Base-by-base conservation (phyloP, 768 basidiomycete genomes). In the Dacryopinax primogenitus region DNA sequence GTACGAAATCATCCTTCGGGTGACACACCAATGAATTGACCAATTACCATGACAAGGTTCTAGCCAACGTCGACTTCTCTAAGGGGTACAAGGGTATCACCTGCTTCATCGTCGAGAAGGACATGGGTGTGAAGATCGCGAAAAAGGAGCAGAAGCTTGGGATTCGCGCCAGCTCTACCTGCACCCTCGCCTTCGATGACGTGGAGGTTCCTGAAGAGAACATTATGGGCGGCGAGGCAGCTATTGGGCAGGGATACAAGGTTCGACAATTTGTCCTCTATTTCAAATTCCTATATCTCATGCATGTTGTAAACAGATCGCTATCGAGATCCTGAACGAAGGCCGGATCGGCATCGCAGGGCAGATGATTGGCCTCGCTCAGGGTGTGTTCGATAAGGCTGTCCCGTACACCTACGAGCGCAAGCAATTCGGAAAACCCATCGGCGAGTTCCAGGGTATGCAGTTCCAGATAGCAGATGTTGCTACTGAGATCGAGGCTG, bases 61-160 rank as follows among this genome's bases (percentile, higher is more conserved):
- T 99, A 67, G 96, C 96, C 63, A 99, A 91, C 67, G 91, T 92
- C 65, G 92, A 96, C 75, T 87, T 90, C 0, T 87, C 83, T 69
- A 92, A 92, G 73, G 94, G 96, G 0, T 98, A 99, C 83, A 99
- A 98, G 76, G 96, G 96, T 23, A 99, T 99, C 74, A 95, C 96
- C 3, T 98, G 95, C 76, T 99, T 99, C 76, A 78, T 95, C 58
- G 90, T 92, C 30, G 92, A 92, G 47, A 95, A 91, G 76, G 92
- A 95, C 66, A 93, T 94, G 91, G 96, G 95, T 12, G 81, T 99
- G 67, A 79, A 97, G 74, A 92, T 98, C 66, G 94, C 94, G 18
- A 99, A 99, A 82, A 97, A 97, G 79, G 96, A 99, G 75, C 86
- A 96, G 76, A 99, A 99, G 76, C 84, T 98, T 51, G 96, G 96